Evolutionary conservation across 177 flowering plant species (phyloP), one percentile per base, ranked within the genome.

Genomic region (Vitis hybrid): DNA sequence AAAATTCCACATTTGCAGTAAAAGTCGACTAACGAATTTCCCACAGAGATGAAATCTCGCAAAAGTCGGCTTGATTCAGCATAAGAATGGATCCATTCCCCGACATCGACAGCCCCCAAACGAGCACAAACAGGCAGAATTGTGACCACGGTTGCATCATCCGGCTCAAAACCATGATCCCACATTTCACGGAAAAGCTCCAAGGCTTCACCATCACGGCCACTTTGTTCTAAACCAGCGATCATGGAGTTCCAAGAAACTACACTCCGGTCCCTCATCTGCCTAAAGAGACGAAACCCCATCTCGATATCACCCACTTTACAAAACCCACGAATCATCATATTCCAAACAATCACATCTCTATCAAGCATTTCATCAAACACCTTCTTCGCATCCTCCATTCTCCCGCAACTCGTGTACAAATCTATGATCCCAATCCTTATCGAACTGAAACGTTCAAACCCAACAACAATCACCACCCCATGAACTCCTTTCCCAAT

Each of bases 221-320:
- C 88, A 67, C 78, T 70, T 57, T 78, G 75, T 0, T 82, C 87
- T 56, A 89, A 74, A 50, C 87, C 74, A 29, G 89, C 77, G 45
- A 92, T 86, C 86, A 92, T 85, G 4, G 87, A 73, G 70, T 90
- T 91, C 98, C 98, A 93, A 11, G 98, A 75, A 26, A 91, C 88
- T 56, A 84, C 52, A 68, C 73, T 87, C 68, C 85, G 66, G 60
- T 86, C 90, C 0, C 69, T 76, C 97, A 89, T 89, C 66, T 70
- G 66, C 77, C 78, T 75, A 72, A 93, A 93, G 29, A 88, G 50
- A 64, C 15, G 2, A 56, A 88, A 60, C 1, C 94, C 98, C 75
- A 31, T 78, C 1, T 85, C 90, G 8, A 87, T 74, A 68, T 88
- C 71, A 1, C 94, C 97, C 59, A 13, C 65, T 53, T 77, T 83